Evolutionary conservation across 805 yeast genomes (phyloP).

Genomic region (Ogataea neopini): DNA sequence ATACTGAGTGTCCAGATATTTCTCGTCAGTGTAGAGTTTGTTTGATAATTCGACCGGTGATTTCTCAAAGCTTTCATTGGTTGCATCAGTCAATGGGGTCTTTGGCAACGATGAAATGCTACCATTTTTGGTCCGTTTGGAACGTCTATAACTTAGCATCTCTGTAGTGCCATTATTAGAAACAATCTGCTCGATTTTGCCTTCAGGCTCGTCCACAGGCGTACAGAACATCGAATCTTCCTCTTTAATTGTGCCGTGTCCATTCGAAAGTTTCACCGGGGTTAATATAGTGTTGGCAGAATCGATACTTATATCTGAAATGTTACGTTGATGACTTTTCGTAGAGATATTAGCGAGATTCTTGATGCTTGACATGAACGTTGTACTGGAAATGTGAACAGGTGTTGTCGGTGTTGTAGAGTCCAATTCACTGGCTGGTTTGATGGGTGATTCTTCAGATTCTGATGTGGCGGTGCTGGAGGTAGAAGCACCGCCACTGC

Average conservation of each 20-base stretch:
- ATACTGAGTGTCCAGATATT: constrained; percentile 56
- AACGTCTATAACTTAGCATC: constrained; percentile 33
- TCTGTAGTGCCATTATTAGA: constrained; percentile 30
- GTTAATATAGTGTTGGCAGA: constrained; percentile 17
- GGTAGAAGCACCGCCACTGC: not conserved
- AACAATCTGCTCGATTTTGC: constrained; percentile 22
- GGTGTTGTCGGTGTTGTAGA: constrained; percentile 19
- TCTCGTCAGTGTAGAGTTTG: constrained; percentile 57
- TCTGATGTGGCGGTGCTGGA: constrained; percentile 14
- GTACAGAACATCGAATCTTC: constrained; percentile 10
- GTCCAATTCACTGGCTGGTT: not conserved
- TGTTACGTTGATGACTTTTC: constrained; percentile 20
- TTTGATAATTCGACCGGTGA: constrained; percentile 32
- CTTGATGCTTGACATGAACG: constrained; percentile 27
- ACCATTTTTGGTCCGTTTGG: constrained; percentile 23
- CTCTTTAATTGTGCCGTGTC: constrained; percentile 9
- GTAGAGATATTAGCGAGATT: constrained; percentile 22
- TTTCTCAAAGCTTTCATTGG: constrained; percentile 16
- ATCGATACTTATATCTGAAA: constrained; percentile 24
- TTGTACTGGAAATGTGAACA: constrained; percentile 10
- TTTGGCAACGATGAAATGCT: constrained; percentile 25
- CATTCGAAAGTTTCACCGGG: constrained; percentile 11
- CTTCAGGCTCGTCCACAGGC: constrained; percentile 13
- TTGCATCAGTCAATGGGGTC: constrained; percentile 19
- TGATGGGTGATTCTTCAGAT: not conserved